These are phyloP conservation scores for Calonectria multiphialidica DNA, from an alignment of 2,329 filamentous ascomycete genomes.

Conservation along the genomic window DNA sequence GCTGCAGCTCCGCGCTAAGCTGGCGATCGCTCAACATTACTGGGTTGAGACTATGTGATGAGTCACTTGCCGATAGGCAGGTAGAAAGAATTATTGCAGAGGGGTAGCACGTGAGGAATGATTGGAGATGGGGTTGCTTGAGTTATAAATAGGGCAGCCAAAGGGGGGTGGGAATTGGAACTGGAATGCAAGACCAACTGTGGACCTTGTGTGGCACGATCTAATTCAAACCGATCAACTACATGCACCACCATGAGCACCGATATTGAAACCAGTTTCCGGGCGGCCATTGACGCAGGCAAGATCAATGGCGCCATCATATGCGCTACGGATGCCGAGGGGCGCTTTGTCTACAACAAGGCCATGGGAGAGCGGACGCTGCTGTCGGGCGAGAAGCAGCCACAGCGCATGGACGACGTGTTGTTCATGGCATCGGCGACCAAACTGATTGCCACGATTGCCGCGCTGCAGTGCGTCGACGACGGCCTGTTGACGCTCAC, in stretches of 20 bases:
- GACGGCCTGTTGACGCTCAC: constrained; percentile 60
- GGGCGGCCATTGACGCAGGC: constrained; percentile 55
- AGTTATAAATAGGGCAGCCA: not conserved
- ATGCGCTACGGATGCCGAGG: constrained; percentile 53
- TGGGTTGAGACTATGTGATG: not conserved
- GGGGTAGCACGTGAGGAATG: not conserved
- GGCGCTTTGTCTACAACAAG: constrained; percentile 54
- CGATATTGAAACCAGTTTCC: constrained; percentile 53
- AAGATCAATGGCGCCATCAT: constrained; percentile 59
- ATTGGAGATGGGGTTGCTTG: too few relatives aligned
- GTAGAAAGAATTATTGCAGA: not conserved
- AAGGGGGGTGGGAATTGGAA: not conserved
- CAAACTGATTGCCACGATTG: constrained; percentile 63
- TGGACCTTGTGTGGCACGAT: too few relatives aligned
- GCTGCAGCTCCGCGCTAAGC: not conserved
- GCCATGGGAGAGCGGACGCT: constrained; percentile 56
- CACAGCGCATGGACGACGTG: constrained; percentile 52
- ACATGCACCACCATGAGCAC: constrained; percentile 30
- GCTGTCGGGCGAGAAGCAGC: constrained; percentile 52
- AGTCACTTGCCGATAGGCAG: not conserved
- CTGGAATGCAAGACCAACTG: not conserved
- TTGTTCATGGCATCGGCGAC: constrained; percentile 53
- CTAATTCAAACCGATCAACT: too few relatives aligned
- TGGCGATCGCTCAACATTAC: not conserved
- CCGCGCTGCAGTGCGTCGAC: constrained; percentile 66